phyloP scores from a whole-genome alignment of 495 filamentous ascomycete genomes.

The Hyaloscypha variabilis region DNA sequence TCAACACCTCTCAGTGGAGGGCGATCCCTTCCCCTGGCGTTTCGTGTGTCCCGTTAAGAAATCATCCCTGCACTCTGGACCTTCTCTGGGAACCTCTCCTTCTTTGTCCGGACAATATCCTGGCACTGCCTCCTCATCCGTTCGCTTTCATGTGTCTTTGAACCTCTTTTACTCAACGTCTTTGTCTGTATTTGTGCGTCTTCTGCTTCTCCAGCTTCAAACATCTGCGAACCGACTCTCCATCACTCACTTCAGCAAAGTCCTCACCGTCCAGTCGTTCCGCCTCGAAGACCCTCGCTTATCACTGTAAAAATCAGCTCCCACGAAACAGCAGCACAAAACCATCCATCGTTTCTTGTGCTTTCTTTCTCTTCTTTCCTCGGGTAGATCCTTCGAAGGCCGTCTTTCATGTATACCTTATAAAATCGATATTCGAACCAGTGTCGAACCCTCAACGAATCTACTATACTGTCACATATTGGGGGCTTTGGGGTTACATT shows the following conservation, averaged over 20 bases:
- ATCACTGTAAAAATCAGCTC: conserved; percentile 1
- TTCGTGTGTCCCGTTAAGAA: conserved; percentile 18
- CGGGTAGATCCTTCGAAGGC: conserved; percentile 1
- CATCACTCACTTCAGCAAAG: not conserved
- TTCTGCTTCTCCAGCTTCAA: conserved; percentile 9
- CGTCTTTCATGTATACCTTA: not conserved
- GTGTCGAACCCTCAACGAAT: not conserved
- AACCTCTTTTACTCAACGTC: not conserved
- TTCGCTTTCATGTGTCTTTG: conserved; percentile 6
- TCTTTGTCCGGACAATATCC: not conserved
- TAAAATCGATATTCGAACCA: not conserved
- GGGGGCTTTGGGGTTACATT: not conserved
- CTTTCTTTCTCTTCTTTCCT: not conserved
- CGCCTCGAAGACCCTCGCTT: not conserved
- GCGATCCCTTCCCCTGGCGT: conserved; percentile 17
- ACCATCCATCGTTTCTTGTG: not conserved
- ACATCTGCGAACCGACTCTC: not conserved
- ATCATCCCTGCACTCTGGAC: conserved; percentile 1
- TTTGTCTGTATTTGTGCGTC: conserved; percentile 10
- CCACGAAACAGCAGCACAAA: not conserved
- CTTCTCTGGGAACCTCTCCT: not conserved
- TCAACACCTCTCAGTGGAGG: not conserved
- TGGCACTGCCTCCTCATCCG: conserved; percentile 5
- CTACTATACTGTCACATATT: not conserved
- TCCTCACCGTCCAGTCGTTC: not conserved